A percentile compares a stretch with the other conserved stretches of the same genome.
Evolutionary conservation across 2,329 filamentous ascomycete species (phyloP).

Genomic region (Fusarium equiseti): DNA sequence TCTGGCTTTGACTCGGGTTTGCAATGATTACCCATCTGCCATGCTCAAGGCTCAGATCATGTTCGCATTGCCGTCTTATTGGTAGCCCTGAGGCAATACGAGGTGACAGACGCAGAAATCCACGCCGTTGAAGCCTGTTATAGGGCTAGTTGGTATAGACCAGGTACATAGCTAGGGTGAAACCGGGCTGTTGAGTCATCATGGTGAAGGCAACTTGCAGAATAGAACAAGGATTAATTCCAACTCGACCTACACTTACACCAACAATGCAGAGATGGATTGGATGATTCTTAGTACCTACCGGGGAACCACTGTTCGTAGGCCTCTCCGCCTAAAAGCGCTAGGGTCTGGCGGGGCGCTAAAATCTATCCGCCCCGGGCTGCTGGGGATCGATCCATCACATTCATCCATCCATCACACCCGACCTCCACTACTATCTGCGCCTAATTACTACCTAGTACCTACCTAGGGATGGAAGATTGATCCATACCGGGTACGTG

Average conservation of each 20-base stretch:
- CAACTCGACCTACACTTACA: not conserved
- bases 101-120: not conserved
- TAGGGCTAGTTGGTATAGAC: not conserved
- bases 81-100: not conserved
- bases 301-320: not conserved
- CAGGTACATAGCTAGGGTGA: conserved; percentile 18
- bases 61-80: not conserved
- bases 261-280: not conserved
- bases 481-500: not conserved
- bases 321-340: not conserved
- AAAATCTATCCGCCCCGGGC: conserved; percentile 23
- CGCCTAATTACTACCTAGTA: not conserved
- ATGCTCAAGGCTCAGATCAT: not conserved
- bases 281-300: not conserved
- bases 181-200: conserved; percentile 17
- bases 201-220: conserved; percentile 16
- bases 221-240: conserved; percentile 7
- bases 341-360: conserved; percentile 14
- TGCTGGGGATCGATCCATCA: conserved; percentile 17
- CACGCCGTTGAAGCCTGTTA: not conserved
- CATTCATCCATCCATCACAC: not conserved
- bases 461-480: not conserved
- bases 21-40: not conserved
- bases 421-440: not conserved
- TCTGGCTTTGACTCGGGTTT: not conserved